A percentile compares a stretch with the other conserved stretches of the same genome.
Conservation (phyloP, 148 eudicot species). For the Polygonum maritimum region DNA sequence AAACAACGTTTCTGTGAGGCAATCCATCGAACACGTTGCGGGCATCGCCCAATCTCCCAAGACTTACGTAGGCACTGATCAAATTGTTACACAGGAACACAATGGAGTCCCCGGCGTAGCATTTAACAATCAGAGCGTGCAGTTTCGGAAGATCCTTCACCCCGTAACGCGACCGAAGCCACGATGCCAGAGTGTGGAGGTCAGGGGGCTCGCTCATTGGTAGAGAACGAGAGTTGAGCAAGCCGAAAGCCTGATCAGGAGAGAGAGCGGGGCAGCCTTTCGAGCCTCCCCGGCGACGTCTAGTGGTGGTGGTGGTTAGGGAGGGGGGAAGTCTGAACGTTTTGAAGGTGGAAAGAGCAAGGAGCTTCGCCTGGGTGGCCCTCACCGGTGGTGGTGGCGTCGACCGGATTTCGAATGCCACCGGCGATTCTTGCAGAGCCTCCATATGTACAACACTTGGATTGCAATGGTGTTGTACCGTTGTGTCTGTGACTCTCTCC, state of each 20-base stretch:
- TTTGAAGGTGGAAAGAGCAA: no score
- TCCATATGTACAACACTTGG: no score
- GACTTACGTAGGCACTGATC: conserved; percentile 36
- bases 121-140: conserved; percentile 43
- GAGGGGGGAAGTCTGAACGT: no score
- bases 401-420: no score
- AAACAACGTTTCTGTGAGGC: conserved; percentile 54
- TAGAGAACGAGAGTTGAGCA: neutral
- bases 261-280: no score
- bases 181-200: conserved; percentile 19
- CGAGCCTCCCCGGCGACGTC: no score
- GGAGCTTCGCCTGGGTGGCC: no score
- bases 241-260: neutral
- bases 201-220: conserved; percentile 6
- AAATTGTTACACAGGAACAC: conserved; percentile 47
- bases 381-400: no score
- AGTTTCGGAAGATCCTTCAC: conserved; percentile 30
- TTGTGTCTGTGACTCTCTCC: no score
- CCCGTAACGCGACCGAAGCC: conserved; percentile 34
- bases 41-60: conserved; percentile 39
- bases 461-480: no score
- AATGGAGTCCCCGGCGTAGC: conserved; percentile 9
- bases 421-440: no score
- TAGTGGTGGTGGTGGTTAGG: no score
- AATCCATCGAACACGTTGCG: conserved; percentile 70